Percentiles rank a stretch among this genome's conserved stretches.
These are phyloP conservation scores for Candida corydali DNA, from an alignment of 805 yeast genomes.

Conservation along the genomic window DNA sequence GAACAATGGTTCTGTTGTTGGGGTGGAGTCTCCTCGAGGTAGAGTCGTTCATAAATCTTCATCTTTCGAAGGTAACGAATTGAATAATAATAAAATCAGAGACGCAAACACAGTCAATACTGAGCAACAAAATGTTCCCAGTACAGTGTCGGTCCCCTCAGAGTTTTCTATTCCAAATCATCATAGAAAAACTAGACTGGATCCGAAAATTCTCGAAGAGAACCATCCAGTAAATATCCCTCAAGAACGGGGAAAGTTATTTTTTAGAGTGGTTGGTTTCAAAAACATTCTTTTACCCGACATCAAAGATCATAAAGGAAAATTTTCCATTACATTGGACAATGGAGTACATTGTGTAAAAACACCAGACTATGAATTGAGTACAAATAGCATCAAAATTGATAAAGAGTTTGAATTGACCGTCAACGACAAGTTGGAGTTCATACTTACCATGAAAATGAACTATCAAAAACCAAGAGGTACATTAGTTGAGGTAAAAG, in stretches of 20 bases:
- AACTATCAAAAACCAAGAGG: constrained; percentile 48
- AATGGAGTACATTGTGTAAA: constrained; percentile 78
- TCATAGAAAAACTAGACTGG: neutral
- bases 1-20: constrained; percentile 24
- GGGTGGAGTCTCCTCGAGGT: constrained; percentile 7
- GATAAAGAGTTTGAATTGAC: constrained; percentile 78
- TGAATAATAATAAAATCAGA: constrained; percentile 22
- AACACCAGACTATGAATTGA: constrained; percentile 50
- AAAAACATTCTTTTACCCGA: constrained; percentile 47
- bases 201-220: constrained; percentile 1
- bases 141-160: constrained; percentile 34
- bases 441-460: constrained; percentile 71
- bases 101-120: constrained; percentile 7
- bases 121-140: constrained; percentile 16
- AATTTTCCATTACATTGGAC: constrained; percentile 57
- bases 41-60: neutral
- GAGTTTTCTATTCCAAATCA: constrained; percentile 8
- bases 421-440: constrained; percentile 56
- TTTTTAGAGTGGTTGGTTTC: constrained; percentile 46
- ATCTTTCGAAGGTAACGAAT: constrained; percentile 15
- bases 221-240: neutral
- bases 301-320: constrained; percentile 36
- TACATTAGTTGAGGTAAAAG: constrained; percentile 56
- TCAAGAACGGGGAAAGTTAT: constrained; percentile 46
- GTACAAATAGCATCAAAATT: constrained; percentile 32